Conservation (phyloP, 1,284 basidiomycete genomes). For the Ustanciosporium gigantosporum region DNA sequence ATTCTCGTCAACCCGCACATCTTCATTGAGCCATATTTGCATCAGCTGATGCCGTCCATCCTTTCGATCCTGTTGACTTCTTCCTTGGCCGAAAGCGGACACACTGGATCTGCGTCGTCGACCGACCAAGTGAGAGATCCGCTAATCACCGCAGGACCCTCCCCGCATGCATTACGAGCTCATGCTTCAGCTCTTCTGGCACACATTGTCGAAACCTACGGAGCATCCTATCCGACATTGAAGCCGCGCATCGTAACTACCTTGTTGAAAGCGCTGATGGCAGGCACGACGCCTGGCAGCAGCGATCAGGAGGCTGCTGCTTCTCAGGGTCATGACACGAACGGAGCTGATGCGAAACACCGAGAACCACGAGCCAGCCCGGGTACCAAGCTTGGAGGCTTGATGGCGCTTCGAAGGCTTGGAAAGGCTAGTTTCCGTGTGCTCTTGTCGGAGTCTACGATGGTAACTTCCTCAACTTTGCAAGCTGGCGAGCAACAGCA, state of each 20-base stretch:
- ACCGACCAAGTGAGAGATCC: conserved; percentile 13
- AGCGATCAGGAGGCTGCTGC: conserved; percentile 27
- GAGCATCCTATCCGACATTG: conserved; percentile 74
- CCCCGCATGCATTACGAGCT: conserved; percentile 37
- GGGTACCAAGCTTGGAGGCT: conserved; percentile 55
- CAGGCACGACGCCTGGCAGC: conserved; percentile 50
- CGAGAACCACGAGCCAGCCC: conserved; percentile 30
- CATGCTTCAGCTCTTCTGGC: conserved; percentile 70
- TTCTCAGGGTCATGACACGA: conserved; percentile 2
- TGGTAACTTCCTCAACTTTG: conserved; percentile 18
- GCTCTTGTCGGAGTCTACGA: conserved; percentile 30
- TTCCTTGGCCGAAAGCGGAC: conserved; percentile 67
- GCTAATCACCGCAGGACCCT: conserved; percentile 21
- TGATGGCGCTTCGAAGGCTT: conserved; percentile 50
- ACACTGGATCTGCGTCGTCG: conserved; percentile 10
- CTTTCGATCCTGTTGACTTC: conserved; percentile 88
- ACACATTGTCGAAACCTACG: conserved; percentile 72
- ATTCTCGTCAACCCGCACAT: conserved; percentile 70
- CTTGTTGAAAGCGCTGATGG: conserved; percentile 80
- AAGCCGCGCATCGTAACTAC: conserved; percentile 90
- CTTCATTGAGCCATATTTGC: conserved; percentile 94
- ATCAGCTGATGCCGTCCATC: conserved; percentile 90
- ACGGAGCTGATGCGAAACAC: neutral
- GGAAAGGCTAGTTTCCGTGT: conserved; percentile 51
- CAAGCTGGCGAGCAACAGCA: conserved; percentile 9